Base-by-base conservation (phyloP, 768 basidiomycete species). In the Boletus speciosus region DNA sequence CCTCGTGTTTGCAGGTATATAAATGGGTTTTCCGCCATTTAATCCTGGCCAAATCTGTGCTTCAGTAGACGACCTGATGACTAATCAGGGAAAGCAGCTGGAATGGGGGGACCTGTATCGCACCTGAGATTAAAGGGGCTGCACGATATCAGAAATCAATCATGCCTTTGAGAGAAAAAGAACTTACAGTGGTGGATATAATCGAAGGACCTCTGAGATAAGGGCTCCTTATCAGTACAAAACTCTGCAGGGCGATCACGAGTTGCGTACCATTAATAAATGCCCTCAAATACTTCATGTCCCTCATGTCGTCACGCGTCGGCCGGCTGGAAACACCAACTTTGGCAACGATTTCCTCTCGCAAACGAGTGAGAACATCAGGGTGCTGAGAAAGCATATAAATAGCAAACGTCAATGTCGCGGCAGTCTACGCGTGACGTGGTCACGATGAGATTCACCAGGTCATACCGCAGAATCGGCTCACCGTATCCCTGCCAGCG, bases 281-380 rank as follows among this genome's bases (percentile, higher is more conserved):
- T 16, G 76, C 75, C 35, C 62, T 66, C 48, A 77, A 34, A 55
- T 75, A 77, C 37, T 71, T 76, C 73, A 78, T 73, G 10, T 63
- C 63, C 5, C 63, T 63, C n/a, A 73, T 55, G 42, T 72, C 67
- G 6, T 69, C 65, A 27, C 60, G 60, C 2, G 71, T 72, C 23
- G 72, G 72, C n/a, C 49, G 38, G 41, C 54, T 62, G 6, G 62
- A 59, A 14, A 52, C 46, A 5, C 73, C 73, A 9, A 74, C 61
- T 9, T 58, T 59, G 5, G 29, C 51, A 5, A 70, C 35, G 25
- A 71, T 65, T 45, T 73, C 72, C 10, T 66, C 59, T 9, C 29
- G 29, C 29, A 29, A 29, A 16, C 70, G 68, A 32, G 73, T 31
- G 21, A 67, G 59, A 8, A 68, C 61, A 2, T 65, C 38, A 4